phyloP scores from a whole-genome alignment of 371 early-diverging fungal genomes.

The Conidiobolus incongruus region DNA sequence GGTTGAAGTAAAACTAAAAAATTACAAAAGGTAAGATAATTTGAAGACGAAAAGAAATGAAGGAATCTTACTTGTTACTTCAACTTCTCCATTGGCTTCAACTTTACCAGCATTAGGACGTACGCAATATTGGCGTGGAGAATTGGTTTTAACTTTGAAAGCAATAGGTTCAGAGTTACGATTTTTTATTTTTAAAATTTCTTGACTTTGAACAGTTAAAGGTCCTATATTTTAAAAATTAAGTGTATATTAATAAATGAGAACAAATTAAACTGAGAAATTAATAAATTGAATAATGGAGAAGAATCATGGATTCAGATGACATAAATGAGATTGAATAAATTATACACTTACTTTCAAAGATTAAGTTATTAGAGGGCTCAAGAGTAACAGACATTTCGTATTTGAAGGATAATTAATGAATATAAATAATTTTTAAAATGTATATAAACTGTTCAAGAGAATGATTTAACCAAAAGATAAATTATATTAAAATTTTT shows the following conservation, averaged over 20 bases:
- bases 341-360: slow-evolving; percentile 18
- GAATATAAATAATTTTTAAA: background rate
- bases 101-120: slow-evolving; percentile 85
- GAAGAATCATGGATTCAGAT: too few species aligned
- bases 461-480: too few species aligned
- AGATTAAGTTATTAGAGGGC: slow-evolving; percentile 24
- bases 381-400: slow-evolving; percentile 28
- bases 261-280: too few species aligned
- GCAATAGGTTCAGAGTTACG: slow-evolving; percentile 36
- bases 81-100: slow-evolving; percentile 37
- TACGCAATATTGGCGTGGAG: slow-evolving; percentile 92
- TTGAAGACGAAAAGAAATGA: background rate
- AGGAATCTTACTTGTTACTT: slow-evolving; percentile 41
- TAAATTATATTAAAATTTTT: too few species aligned
- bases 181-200: slow-evolving; percentile 42
- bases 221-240: slow-evolving; percentile 28
- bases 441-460: too few species aligned
- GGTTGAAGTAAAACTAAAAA: slow-evolving; percentile 63
- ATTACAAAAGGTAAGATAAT: background rate
- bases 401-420: background rate
- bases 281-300: too few species aligned
- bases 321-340: background rate
- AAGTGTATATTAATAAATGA: background rate
- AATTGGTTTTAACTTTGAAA: slow-evolving; percentile 96
- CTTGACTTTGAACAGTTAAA: slow-evolving; percentile 35